A percentile compares a stretch with the other conserved stretches of the same genome.
Evolutionary conservation across 768 basidiomycete genomes (phyloP).

Genomic region (Cystobasidium tubakii): DNA sequence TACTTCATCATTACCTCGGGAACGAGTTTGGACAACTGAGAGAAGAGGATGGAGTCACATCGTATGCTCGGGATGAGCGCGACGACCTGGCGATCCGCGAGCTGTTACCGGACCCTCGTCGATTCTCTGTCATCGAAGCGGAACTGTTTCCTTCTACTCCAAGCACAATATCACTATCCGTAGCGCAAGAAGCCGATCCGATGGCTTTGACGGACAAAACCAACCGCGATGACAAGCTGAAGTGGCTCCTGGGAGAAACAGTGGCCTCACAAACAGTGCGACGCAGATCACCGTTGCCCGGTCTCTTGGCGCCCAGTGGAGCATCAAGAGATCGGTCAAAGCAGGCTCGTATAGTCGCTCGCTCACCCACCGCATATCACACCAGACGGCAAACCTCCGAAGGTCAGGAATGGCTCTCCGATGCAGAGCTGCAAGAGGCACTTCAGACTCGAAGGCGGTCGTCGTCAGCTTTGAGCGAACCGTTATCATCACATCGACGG

Average conservation of each 20-base stretch:
- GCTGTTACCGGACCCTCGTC: background rate
- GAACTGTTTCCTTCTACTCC: background rate
- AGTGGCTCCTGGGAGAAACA: constrained; percentile 9
- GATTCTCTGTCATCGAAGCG: background rate
- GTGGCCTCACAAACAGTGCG: background rate
- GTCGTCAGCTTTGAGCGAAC: background rate
- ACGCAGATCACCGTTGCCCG: background rate
- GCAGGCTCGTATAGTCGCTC: background rate
- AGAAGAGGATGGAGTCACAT: background rate
- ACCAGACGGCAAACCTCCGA: background rate
- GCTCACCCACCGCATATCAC: background rate
- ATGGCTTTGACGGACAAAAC: background rate
- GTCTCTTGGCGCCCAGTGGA: background rate
- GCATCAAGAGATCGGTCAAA: background rate
- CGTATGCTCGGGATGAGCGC: background rate
- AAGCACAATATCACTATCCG: background rate
- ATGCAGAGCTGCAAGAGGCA: background rate
- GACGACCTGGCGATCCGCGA: constrained; percentile 7
- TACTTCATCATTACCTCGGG: constrained; percentile 8
- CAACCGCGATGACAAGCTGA: constrained; percentile 9
- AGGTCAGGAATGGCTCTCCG: background rate
- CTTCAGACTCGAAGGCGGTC: background rate
- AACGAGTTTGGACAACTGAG: background rate
- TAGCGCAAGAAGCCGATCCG: background rate
- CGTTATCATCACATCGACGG: background rate